Percentiles rank a stretch among this genome's conserved stretches.
Conservation (phyloP, 1,284 basidiomycete species). For the Calocybe gambosa region DNA sequence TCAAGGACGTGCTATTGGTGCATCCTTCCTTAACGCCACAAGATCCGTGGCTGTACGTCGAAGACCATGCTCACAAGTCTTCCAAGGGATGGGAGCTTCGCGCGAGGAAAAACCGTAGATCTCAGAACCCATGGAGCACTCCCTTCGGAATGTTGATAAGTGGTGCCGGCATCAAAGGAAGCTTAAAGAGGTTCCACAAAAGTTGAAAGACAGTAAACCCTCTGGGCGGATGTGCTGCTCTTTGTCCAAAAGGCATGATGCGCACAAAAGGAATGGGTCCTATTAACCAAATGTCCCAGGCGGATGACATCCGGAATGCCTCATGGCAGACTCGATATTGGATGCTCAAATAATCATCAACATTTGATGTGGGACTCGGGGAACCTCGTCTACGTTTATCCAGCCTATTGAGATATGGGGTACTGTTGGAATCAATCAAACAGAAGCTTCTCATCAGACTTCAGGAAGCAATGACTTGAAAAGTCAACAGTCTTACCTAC, state of each 20-base stretch:
- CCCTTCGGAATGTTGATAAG: slow-evolving; percentile 3
- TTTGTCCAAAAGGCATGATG: not conserved
- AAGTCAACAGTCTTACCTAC: slow-evolving; percentile 8
- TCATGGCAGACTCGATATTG: slow-evolving; percentile 6
- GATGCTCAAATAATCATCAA: slow-evolving; percentile 5
- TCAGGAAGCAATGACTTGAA: slow-evolving; percentile 8
- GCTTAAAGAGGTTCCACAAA: not conserved
- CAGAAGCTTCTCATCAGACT: slow-evolving; percentile 11
- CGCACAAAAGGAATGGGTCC: not conserved
- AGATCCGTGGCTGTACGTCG: slow-evolving; percentile 16
- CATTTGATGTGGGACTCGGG: slow-evolving; percentile 2
- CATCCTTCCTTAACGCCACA: slow-evolving; percentile 16
- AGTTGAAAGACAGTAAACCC: not conserved
- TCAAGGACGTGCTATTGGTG: not conserved
- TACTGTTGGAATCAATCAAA: slow-evolving; percentile 1
- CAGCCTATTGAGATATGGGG: slow-evolving; percentile 1
- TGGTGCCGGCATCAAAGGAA: slow-evolving; percentile 7
- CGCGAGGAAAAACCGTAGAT: slow-evolving; percentile 4
- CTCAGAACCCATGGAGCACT: slow-evolving; percentile 1
- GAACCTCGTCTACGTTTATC: not conserved
- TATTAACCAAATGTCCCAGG: slow-evolving; percentile 4
- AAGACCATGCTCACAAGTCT: slow-evolving; percentile 7
- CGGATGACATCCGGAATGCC: slow-evolving; percentile 2
- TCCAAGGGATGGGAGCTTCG: not conserved
- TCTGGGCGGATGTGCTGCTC: slow-evolving; percentile 1